phyloP scores from a whole-genome alignment of 1,284 basidiomycete species.

The Flammula alnicola region DNA sequence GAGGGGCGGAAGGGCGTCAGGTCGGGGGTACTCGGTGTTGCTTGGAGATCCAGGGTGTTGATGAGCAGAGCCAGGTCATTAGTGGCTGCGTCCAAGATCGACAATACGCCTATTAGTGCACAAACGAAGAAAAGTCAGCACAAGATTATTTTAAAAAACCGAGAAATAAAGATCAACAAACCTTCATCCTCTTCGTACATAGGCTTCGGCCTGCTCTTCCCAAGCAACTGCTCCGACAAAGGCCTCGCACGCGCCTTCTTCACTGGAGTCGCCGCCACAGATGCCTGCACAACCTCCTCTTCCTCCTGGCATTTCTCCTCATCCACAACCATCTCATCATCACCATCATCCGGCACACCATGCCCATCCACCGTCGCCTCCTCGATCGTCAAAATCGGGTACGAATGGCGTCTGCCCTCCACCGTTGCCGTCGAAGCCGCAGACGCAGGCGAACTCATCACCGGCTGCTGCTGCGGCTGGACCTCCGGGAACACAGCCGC shows the following conservation, averaged over 20 bases:
- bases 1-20: constrained; percentile 44
- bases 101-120: constrained; percentile 71
- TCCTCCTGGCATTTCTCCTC: constrained; percentile 2
- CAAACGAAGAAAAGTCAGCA: not conserved
- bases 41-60: constrained; percentile 73
- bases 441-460: constrained; percentile 2
- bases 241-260: constrained; percentile 59
- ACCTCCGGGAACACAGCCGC: constrained; percentile 53
- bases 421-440: constrained; percentile 2
- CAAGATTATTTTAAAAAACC: constrained; percentile 7
- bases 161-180: constrained; percentile 24
- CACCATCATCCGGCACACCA: constrained; percentile 32
- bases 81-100: constrained; percentile 73
- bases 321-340: constrained; percentile 24
- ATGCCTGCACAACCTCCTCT: constrained; percentile 2
- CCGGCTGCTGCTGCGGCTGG: constrained; percentile 14
- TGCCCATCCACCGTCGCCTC: constrained; percentile 59
- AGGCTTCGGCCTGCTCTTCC: constrained; percentile 49
- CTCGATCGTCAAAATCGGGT: constrained; percentile 53
- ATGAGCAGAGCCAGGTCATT: constrained; percentile 78
- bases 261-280: constrained; percentile 51
- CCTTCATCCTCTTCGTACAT: constrained; percentile 61
- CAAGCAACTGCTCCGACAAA: constrained; percentile 66
- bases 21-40: constrained; percentile 64
- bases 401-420: constrained; percentile 16